Base-by-base conservation (phyloP, 371 early-diverging fungal species). In the Lichtheimia ramosa region DNA sequence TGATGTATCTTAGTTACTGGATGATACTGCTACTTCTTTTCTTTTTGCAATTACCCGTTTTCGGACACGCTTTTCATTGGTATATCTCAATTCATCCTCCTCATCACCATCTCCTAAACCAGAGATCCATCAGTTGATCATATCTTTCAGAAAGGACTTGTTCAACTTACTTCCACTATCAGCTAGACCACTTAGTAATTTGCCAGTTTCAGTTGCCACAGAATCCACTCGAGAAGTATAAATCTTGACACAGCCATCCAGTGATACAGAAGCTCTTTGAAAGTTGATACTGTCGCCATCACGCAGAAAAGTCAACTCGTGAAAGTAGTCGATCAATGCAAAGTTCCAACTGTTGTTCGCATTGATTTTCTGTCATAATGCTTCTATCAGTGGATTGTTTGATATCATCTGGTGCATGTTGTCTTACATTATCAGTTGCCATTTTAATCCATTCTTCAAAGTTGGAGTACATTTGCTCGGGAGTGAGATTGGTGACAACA, bases 231-330 rank as follows among this genome's bases (percentile, higher is more conserved):
- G 88, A 7, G 97, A 96, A 1, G 98, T 92, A 77, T 98, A 99
- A 60, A 99, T 94, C 82, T 98, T 99, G 63, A 99, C 93, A 72
- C 99, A 99, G 12, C 99, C 99, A 69, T 99, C 99, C 48, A 99
- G 74, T 1, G 99, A 97, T 74, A 94, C 95, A 34, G 98, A 97
- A n/a, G 99, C 99, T 66, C 94, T 97, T 73, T 98, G 97, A 72
- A 99, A 99, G 79, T 99, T 99, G 74, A 99, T 98, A 5, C 92
- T 89, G 74, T 95, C 94, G 5, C 96, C 97, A 52, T 98, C 98
- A 28, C 91, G 86, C 56, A 99, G 80, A 40, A 95, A 82, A 1
- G 89, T 90, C 93, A 99, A 89, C 72, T 99, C 95, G 68, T 93
- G 89, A 71, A 99, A 99, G 70, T 97, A 97, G 72, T 99, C 98